Conservation (phyloP, 2,329 filamentous ascomycete genomes). For the Daldinia sp. region DNA sequence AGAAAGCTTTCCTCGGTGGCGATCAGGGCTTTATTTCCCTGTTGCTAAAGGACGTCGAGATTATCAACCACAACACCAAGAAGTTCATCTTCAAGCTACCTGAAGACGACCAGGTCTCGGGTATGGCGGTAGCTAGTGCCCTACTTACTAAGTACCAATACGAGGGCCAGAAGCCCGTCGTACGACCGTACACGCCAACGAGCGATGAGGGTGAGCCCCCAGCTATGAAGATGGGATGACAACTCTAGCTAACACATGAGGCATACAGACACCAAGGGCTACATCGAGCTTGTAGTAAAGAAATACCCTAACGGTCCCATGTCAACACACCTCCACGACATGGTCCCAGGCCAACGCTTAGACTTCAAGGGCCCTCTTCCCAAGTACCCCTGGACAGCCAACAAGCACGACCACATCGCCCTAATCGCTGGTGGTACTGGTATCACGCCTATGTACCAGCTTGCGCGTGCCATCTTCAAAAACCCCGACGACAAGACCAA, state of each 20-base stretch:
- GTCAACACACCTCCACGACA: slow-evolving; percentile 85
- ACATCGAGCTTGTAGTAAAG: slow-evolving; percentile 90
- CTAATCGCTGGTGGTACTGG: slow-evolving; percentile 94
- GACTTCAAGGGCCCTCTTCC: slow-evolving; percentile 95
- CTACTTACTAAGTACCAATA: slow-evolving; percentile 92
- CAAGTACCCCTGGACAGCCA: slow-evolving; percentile 88
- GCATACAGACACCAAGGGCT: slow-evolving; percentile 72
- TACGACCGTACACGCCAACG: slow-evolving; percentile 92
- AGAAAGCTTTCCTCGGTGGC: slow-evolving; percentile 75
- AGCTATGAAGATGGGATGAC: background rate
- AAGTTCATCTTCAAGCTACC: slow-evolving; percentile 87
- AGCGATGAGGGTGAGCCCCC: slow-evolving; percentile 76
- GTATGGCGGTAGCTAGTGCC: slow-evolving; percentile 83
- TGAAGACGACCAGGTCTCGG: slow-evolving; percentile 83
- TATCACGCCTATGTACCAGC: slow-evolving; percentile 98
- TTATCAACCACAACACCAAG: slow-evolving; percentile 95
- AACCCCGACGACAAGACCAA: slow-evolving; percentile 98
- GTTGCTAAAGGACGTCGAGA: slow-evolving; percentile 79
- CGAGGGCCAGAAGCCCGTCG: slow-evolving; percentile 82
- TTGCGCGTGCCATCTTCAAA: slow-evolving; percentile 89
- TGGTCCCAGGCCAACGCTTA: slow-evolving; percentile 82
- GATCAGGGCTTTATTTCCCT: slow-evolving; percentile 90
- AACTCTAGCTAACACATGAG: slow-evolving; percentile 15
- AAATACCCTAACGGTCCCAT: slow-evolving; percentile 90
- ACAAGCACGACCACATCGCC: slow-evolving; percentile 92